These are phyloP conservation scores for Podospora pseudocomata DNA, from an alignment of 495 filamentous ascomycete genomes.

Conservation along the genomic window DNA sequence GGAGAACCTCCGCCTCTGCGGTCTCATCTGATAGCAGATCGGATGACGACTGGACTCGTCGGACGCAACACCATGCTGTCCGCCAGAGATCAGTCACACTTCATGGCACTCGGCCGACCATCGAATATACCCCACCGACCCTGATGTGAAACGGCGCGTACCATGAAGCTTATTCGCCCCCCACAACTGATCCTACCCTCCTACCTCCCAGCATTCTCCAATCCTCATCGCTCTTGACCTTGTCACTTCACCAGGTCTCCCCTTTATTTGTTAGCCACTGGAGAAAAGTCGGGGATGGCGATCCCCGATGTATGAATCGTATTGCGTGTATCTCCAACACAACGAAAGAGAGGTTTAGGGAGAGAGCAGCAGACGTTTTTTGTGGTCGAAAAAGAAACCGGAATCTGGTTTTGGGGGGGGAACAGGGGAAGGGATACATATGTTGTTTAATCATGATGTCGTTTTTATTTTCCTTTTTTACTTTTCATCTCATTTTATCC, in stretches of 20 bases:
- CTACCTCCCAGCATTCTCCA: background rate
- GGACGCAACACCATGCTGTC: background rate
- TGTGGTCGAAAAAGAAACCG: background rate
- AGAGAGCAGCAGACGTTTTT: background rate
- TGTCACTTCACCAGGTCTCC: background rate
- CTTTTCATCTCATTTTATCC: background rate
- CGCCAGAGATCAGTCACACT: background rate
- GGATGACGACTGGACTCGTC: background rate
- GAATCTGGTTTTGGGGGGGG: background rate
- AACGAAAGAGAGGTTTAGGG: background rate
- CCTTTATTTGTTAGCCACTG: background rate
- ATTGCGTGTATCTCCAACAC: background rate
- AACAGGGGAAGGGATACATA: constrained; percentile 29
- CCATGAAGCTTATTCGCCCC: constrained; percentile 9
- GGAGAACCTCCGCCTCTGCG: constrained; percentile 96
- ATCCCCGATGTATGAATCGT: background rate
- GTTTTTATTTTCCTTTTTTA: constrained; percentile 20
- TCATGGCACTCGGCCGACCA: constrained; percentile 1
- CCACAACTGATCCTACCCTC: background rate
- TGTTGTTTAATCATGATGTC: constrained; percentile 42
- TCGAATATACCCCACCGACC: constrained; percentile 8
- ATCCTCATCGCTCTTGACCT: background rate
- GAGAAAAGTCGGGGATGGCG: background rate
- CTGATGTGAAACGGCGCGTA: constrained; percentile 7
- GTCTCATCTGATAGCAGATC: constrained; percentile 71